Percentiles rank a stretch among this genome's conserved stretches.
Evolutionary conservation across 352 stramenopile genomes (phyloP).

Genomic region (Phytophthora capsici): DNA sequence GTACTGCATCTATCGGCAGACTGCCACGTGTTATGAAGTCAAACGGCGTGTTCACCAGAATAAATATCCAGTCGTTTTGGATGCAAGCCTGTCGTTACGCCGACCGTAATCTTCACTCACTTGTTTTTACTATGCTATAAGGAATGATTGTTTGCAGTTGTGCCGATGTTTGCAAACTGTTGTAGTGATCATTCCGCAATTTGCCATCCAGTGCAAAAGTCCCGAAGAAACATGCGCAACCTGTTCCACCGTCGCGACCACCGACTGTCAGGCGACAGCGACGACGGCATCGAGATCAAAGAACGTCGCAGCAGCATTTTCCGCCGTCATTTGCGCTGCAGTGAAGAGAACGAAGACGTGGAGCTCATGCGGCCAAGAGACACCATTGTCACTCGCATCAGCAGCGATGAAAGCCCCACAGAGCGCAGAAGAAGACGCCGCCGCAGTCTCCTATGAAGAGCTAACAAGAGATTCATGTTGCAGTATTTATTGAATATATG

Average conservation of each 20-base stretch:
- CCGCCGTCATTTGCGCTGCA: slow-evolving; percentile 17
- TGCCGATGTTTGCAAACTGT: no score
- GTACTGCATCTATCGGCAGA: no score
- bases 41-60: slow-evolving; percentile 4
- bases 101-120: slow-evolving; percentile 13
- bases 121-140: slow-evolving; percentile 18
- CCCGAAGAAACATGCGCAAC: slow-evolving; percentile 32
- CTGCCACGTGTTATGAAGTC: not conserved
- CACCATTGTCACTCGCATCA: slow-evolving; percentile 45
- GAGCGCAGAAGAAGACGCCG: slow-evolving; percentile 30
- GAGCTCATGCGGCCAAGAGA: slow-evolving; percentile 46
- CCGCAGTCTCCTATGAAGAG: slow-evolving; percentile 14
- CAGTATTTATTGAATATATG: not conserved
- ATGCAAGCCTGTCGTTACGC: not conserved
- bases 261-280: slow-evolving; percentile 18
- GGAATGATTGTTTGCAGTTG: slow-evolving; percentile 24
- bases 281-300: slow-evolving; percentile 27
- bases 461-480: slow-evolving; percentile 1
- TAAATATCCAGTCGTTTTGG: slow-evolving; percentile 8
- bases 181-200: slow-evolving; percentile 25
- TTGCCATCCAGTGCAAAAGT: slow-evolving; percentile 17
- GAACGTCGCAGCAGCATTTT: slow-evolving; percentile 41
- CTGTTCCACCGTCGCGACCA: slow-evolving; percentile 41
- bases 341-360: slow-evolving; percentile 34
- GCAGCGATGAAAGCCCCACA: slow-evolving; percentile 23